A percentile compares a stretch with the other conserved stretches of the same genome.
Evolutionary conservation across 371 early-diverging fungal genomes (phyloP).

Genomic region (Conidiobolus incongruus): DNA sequence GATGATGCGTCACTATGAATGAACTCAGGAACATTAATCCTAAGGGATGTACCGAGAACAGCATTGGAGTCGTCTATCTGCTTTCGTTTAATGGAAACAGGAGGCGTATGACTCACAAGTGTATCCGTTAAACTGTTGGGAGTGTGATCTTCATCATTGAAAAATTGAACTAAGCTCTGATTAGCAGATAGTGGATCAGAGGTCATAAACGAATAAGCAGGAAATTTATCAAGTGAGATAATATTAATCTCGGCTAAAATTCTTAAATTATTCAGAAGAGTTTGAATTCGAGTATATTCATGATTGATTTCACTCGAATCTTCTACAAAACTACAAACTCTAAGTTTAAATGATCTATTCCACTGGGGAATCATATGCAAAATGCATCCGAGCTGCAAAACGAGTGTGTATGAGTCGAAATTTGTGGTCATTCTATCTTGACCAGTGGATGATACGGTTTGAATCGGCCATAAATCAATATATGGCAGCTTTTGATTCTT

Average conservation of each 20-base stretch:
- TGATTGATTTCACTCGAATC: slow-evolving; percentile 19
- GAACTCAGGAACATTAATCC: slow-evolving; percentile 1
- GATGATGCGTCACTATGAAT: slow-evolving; percentile 2
- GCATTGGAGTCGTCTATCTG: background rate
- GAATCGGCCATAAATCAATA: slow-evolving; percentile 40
- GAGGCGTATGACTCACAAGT: no score
- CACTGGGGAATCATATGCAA: slow-evolving; percentile 32
- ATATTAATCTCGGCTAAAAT: slow-evolving; percentile 26
- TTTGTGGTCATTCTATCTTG: slow-evolving; percentile 18
- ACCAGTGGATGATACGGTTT: no score
- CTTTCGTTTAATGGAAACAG: no score
- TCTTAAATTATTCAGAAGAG: slow-evolving; percentile 22
- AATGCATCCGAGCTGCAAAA: slow-evolving; percentile 40
- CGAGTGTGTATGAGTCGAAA: slow-evolving; percentile 43
- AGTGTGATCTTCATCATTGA: background rate
- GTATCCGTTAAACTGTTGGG: background rate
- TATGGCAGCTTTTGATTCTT: no score
- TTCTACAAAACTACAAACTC: slow-evolving; percentile 36
- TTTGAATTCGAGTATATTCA: slow-evolving; percentile 17
- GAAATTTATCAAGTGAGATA: slow-evolving; percentile 13
- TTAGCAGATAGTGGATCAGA: background rate
- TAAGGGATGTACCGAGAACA: slow-evolving; percentile 1
- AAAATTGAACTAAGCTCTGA: background rate
- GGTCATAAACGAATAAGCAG: background rate
- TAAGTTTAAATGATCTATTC: slow-evolving; percentile 18